Evolutionary conservation across 208 protist genomes (phyloP).

Genomic region (Phytomonas sp.): DNA sequence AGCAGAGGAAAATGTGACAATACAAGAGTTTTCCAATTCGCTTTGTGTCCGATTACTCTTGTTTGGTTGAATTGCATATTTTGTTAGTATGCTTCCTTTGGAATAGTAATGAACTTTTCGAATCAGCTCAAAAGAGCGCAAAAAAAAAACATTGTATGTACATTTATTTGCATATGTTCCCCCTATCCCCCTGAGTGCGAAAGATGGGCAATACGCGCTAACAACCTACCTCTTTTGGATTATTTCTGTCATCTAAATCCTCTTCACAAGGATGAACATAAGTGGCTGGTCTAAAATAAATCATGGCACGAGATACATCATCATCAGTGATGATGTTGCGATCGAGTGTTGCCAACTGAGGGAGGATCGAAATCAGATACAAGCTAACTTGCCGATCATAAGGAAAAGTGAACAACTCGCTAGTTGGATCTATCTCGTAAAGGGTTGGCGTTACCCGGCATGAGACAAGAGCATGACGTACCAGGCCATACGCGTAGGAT

Average conservation of each 20-base stretch:
- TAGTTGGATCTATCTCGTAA: neutral
- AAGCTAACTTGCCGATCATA: slow-evolving; percentile 22
- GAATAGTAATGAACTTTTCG: neutral
- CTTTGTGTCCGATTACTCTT: neutral
- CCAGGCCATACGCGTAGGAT: neutral
- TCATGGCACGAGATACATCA: slow-evolving; percentile 31
- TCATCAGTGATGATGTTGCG: slow-evolving; percentile 16
- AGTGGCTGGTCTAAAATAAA: slow-evolving; percentile 2
- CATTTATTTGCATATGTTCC: neutral
- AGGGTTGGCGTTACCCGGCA: neutral
- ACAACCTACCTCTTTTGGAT: neutral
- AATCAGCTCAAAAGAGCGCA: slow-evolving; percentile 5
- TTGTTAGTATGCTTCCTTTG: neutral
- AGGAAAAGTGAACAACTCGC: slow-evolving; percentile 27
- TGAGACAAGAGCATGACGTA: neutral
- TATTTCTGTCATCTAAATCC: neutral
- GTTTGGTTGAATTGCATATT: neutral
- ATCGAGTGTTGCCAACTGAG: slow-evolving; percentile 34
- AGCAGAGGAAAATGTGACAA: neutral
- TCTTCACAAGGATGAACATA: neutral
- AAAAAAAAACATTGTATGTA: slow-evolving; percentile 7
- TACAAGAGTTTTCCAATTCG: neutral
- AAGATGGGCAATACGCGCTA: neutral
- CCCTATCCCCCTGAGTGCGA: neutral
- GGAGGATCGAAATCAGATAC: slow-evolving; percentile 31